These are phyloP conservation scores for Tylopilus felleus DNA, from an alignment of 768 basidiomycete genomes.

Conservation along the genomic window DNA sequence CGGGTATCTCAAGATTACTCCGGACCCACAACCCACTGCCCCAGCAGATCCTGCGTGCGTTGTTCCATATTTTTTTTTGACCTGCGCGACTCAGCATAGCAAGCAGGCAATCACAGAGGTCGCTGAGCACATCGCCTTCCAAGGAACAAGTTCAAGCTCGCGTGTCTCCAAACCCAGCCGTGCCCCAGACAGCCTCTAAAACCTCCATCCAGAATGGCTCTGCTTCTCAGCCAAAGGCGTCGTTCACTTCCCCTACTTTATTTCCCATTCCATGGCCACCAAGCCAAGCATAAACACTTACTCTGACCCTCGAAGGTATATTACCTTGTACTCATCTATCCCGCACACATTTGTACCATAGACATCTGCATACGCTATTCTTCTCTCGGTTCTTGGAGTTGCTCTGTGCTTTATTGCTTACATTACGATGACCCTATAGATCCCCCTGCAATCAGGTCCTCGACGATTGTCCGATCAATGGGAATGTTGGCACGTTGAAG, in stretches of 20 bases:
- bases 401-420: constrained; percentile 7
- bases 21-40: constrained; percentile 41
- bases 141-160: constrained; percentile 22
- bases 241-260: constrained; percentile 24
- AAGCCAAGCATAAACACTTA: constrained; percentile 9
- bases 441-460: constrained; percentile 34
- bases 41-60: constrained; percentile 36
- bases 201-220: constrained; percentile 18
- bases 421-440: constrained; percentile 6
- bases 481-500: constrained; percentile 41
- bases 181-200: constrained; percentile 3
- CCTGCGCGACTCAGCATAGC: background rate
- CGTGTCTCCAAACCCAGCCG: constrained; percentile 18
- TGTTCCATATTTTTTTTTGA: background rate
- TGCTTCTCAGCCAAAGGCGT: constrained; percentile 14
- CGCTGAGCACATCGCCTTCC: constrained; percentile 24
- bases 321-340: constrained; percentile 4
- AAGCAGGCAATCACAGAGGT: constrained; percentile 12
- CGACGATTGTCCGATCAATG: constrained; percentile 38
- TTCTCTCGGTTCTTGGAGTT: background rate
- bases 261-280: constrained; percentile 21
- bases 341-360: constrained; percentile 30
- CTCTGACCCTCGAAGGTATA: background rate
- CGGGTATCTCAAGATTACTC: constrained; percentile 72
- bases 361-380: constrained; percentile 20